Conservation (phyloP, 495 filamentous ascomycete genomes). For the Pyronema domesticum region DNA sequence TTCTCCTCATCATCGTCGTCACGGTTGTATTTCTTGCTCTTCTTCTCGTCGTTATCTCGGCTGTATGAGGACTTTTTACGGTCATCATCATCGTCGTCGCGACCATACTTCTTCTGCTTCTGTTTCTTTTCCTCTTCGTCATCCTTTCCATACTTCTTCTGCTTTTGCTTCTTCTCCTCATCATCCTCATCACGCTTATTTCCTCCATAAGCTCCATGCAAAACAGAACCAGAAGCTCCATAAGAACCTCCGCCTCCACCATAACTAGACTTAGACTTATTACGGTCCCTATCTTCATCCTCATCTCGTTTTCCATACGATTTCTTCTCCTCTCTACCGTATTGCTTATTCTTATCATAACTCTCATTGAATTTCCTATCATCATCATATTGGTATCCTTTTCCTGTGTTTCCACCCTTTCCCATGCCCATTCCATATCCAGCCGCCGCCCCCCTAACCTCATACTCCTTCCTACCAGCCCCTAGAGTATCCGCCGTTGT, state of each 20-base stretch:
- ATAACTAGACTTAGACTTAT: not conserved
- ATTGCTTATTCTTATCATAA: slow-evolving; percentile 1
- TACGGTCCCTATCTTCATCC: slow-evolving; percentile 11
- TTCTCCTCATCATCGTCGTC: not conserved
- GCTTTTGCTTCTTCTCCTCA: not conserved
- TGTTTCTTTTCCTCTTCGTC: no score
- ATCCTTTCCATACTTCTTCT: no score
- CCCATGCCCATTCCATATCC: not conserved
- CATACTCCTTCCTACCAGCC: not conserved
- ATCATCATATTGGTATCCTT: not conserved
- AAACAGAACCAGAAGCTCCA: no score
- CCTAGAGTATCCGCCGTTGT: not conserved
- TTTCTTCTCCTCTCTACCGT: slow-evolving; percentile 1
- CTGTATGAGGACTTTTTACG: not conserved
- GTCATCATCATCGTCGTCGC: not conserved
- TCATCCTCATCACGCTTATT: not conserved
- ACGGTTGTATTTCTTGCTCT: not conserved
- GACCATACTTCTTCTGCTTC: not conserved
- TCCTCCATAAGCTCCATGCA: no score
- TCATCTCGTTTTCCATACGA: not conserved
- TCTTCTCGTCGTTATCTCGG: not conserved
- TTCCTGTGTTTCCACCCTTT: not conserved
- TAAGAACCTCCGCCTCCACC: no score
- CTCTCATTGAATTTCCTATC: not conserved
- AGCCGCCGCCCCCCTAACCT: not conserved